Evolutionary conservation across 2,329 filamentous ascomycete species (phyloP).

Genomic region (Verticillium isaacii): DNA sequence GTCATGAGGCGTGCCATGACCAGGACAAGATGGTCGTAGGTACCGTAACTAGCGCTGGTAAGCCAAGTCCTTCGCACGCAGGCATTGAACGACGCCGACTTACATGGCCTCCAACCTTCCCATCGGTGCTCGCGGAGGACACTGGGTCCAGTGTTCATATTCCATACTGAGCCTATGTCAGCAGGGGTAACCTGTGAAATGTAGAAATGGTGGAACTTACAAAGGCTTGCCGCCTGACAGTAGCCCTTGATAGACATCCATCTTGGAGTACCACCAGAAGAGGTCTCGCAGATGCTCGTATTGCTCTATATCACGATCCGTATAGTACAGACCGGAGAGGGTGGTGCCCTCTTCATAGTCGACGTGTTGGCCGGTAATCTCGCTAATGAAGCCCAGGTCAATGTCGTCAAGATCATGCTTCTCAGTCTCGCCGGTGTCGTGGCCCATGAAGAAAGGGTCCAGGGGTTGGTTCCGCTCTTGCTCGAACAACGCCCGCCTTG

Average conservation of each 20-base stretch:
- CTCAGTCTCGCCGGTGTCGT: conserved; percentile 13
- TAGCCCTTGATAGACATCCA: conserved; percentile 88
- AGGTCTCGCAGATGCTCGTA: conserved; percentile 81
- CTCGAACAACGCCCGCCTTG: conserved; percentile 30
- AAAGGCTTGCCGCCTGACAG: conserved; percentile 80
- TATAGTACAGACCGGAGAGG: conserved; percentile 25
- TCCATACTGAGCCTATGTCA: conserved; percentile 55
- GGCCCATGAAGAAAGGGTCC: conserved; percentile 18
- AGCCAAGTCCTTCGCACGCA: conserved; percentile 11
- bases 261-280: conserved; percentile 95
- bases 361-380: conserved; percentile 34
- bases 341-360: conserved; percentile 12
- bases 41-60: conserved; percentile 63
- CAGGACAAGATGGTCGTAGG: conserved; percentile 82
- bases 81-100: conserved; percentile 20
- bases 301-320: conserved; percentile 65
- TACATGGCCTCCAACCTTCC: conserved; percentile 70
- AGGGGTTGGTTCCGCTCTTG: conserved; percentile 26
- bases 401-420: conserved; percentile 30
- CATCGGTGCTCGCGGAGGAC: conserved; percentile 76
- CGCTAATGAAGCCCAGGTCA: conserved; percentile 34
- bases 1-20: conserved; percentile 74
- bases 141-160: conserved; percentile 77
- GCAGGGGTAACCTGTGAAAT: not conserved
- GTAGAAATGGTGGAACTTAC: conserved; percentile 51